Evolutionary conservation across 2,329 filamentous ascomycete species (phyloP), one percentile per base, ranked within the genome.

Genomic region (Stemphylium beticola): DNA sequence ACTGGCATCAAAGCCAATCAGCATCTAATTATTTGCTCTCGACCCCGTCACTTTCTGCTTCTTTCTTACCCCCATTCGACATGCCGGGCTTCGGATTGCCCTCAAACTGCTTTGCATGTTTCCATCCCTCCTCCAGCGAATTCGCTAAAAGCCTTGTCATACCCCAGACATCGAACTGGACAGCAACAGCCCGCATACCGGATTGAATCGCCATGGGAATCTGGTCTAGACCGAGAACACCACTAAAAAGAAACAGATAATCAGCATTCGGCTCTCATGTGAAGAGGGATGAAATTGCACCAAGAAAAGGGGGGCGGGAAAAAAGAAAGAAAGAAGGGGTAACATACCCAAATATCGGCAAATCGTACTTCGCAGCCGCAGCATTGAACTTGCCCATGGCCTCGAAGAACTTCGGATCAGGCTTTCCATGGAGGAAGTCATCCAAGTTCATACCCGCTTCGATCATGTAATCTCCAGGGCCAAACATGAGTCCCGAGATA

Each of bases 81-180:
- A 61, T 20, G 15, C 36, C 39, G 15, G 42, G 52, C 34, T 57
- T 62, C 2, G 53, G 18, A 12, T 48, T 49, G 10, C 54, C 55
- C 17, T 57, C 66, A 17, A 57, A 57, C 22, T 58, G 29, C 59
- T 68, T 66, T 24, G 57, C 62, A 43, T 50, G 26, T n/a, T 54
- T 60, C 37, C 57, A 64, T 4, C 59, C 64, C 31, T 53, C 43
- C 34, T 59, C 54, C 49, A 69, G 44, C 9, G 58, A 58, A 9
- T 41, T 50, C 10, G 61, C 52, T 5, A 67, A 40, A 39, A 68
- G 38, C 24, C 57, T 57, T 6, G 64, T 55, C 18, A 67, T 46
- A 1, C 56, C 62, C 67, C 67, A 68, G n/a, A 65, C 55, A 53
- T 67, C 65, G 20, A 67, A 68, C n/a, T 64, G 55, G 37, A 68